Evolutionary conservation across 306 rosid genomes (phyloP).

Genomic region (Vigna mungo): DNA sequence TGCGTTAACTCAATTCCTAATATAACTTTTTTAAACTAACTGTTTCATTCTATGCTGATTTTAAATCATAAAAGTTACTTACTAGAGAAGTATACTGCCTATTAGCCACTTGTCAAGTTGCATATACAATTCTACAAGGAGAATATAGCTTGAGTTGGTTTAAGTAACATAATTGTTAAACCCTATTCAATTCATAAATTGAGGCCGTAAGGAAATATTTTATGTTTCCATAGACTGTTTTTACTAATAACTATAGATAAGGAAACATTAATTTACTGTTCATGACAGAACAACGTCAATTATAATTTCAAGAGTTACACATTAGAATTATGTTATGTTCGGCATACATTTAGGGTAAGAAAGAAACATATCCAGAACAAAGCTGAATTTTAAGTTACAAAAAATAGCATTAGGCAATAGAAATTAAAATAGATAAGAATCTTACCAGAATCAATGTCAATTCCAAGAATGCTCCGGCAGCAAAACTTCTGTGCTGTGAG

Average conservation of each 20-base stretch:
- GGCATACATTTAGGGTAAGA: background rate
- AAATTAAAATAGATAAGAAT: slow-evolving; percentile 36
- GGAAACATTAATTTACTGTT: background rate
- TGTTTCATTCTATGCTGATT: background rate
- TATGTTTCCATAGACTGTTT: background rate
- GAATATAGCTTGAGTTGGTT: slow-evolving; percentile 9
- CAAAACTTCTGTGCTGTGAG: slow-evolving; percentile 74
- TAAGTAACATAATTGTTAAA: background rate
- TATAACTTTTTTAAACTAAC: background rate
- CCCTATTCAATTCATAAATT: slow-evolving; percentile 19
- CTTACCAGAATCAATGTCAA: slow-evolving; percentile 92
- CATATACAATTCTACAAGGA: background rate
- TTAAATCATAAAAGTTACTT: slow-evolving; percentile 18
- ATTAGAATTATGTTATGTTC: background rate
- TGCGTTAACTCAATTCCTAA: background rate
- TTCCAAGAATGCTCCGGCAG: slow-evolving; percentile 83
- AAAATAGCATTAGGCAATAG: slow-evolving; percentile 5
- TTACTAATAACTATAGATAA: background rate
- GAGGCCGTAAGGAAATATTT: background rate
- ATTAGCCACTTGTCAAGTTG: background rate
- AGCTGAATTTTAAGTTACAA: slow-evolving; percentile 3
- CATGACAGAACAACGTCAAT: background rate
- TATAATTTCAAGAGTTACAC: background rate
- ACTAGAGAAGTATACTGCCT: background rate
- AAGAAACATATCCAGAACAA: slow-evolving; percentile 2